These are phyloP conservation scores for Diversispora eburnea DNA, from an alignment of 192 early-diverging fungal species.

Conservation along the genomic window DNA sequence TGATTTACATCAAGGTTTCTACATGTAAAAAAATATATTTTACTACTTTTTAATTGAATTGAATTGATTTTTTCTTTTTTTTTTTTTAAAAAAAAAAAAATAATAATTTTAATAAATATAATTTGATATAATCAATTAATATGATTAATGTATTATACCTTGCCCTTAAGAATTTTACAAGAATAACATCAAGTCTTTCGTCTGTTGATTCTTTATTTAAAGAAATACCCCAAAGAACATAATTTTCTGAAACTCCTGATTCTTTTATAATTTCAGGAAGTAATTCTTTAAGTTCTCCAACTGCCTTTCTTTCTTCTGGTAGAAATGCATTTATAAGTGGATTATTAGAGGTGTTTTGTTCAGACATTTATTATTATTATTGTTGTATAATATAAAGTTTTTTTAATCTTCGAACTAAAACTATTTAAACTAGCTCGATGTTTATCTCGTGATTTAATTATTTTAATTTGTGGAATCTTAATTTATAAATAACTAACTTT, in stretches of 20 bases:
- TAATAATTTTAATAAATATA: neutral
- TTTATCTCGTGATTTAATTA: no score
- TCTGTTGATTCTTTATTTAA: conserved; percentile 43
- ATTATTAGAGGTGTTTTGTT: no score
- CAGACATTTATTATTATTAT: no score
- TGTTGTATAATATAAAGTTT: no score
- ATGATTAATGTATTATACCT: conserved; percentile 30
- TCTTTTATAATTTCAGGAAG: conserved; percentile 42
- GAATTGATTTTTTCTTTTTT: neutral
- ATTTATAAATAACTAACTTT: no score
- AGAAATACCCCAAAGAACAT: conserved; percentile 49
- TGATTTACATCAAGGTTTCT: conserved; percentile 36
- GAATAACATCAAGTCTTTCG: conserved; percentile 50
- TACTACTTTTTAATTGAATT: conserved; percentile 8
- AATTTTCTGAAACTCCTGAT: conserved; percentile 31
- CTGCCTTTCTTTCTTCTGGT: conserved; percentile 35
- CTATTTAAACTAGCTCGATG: no score
- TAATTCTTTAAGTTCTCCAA: conserved; percentile 43
- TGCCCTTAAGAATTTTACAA: conserved; percentile 57
- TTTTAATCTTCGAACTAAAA: no score
- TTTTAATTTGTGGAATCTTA: no score
- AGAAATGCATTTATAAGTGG: no score
- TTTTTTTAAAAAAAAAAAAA: neutral
- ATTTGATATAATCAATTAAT: neutral
- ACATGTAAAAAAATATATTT: neutral